phyloP scores from a whole-genome alignment of 1,139 yeast species.

The Taphrina populina region DNA sequence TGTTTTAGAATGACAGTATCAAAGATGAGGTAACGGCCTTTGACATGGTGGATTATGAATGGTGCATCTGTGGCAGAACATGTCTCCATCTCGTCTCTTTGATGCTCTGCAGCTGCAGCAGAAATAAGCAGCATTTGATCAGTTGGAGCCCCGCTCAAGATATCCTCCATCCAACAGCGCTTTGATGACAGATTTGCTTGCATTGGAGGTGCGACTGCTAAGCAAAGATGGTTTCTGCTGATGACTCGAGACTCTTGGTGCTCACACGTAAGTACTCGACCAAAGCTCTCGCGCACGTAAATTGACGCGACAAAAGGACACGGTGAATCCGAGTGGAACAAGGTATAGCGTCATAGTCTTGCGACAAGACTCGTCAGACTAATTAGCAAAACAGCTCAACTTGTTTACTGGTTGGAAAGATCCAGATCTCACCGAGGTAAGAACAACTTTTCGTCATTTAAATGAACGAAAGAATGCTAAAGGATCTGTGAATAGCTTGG shows the following conservation, averaged over 20 bases:
- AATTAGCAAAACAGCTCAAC: conserved; percentile 49
- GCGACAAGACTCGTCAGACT: neutral
- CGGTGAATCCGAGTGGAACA: conserved; percentile 81
- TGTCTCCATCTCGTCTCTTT: no score
- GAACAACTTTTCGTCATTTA: no score
- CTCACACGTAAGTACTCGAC: conserved; percentile 13
- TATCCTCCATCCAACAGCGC: neutral
- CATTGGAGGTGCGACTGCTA: neutral
- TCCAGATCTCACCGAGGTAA: conserved; percentile 66
- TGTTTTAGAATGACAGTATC: conserved; percentile 44
- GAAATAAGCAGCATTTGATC: no score
- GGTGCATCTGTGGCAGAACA: no score
- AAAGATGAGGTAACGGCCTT: conserved; percentile 14
- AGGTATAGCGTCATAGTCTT: conserved; percentile 9
- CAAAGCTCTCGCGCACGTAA: neutral
- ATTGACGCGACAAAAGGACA: conserved; percentile 67
- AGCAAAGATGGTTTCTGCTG: conserved; percentile 26
- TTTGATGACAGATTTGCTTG: neutral
- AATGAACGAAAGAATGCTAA: no score
- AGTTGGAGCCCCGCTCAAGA: no score
- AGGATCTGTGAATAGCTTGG: conserved; percentile 63
- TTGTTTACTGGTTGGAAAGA: conserved; percentile 99
- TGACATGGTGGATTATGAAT: conserved; percentile 12
- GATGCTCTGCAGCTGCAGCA: no score
- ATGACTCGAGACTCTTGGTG: conserved; percentile 27